A percentile compares a stretch with the other conserved stretches of the same genome.
Evolutionary conservation across 768 basidiomycete species (phyloP).

Genomic region (Gloeostereum incarnatum): DNA sequence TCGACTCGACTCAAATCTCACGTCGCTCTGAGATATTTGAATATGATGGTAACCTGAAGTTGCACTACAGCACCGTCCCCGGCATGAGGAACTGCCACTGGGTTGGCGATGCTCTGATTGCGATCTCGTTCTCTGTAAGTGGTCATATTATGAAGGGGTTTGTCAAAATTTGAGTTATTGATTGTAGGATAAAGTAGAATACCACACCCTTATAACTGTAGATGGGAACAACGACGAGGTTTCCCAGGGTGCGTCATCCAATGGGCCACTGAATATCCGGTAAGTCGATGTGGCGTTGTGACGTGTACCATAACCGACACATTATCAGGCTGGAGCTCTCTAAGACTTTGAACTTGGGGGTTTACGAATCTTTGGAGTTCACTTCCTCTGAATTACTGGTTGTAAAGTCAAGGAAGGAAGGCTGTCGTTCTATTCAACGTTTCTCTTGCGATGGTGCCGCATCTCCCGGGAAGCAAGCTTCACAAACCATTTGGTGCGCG

Average conservation of each 20-base stretch:
- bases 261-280: conserved; percentile 5
- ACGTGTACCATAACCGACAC: no score
- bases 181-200: conserved; percentile 29
- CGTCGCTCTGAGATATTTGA: conserved; percentile 25
- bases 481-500: neutral
- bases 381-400: neutral
- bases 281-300: no score
- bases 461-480: no score
- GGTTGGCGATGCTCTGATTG: conserved; percentile 28
- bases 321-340: neutral
- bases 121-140: conserved; percentile 28
- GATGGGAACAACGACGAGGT: conserved; percentile 25
- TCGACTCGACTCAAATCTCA: conserved; percentile 1
- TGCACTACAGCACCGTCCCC: conserved; percentile 14
- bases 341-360: neutral
- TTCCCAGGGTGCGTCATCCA: neutral
- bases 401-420: no score
- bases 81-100: conserved; percentile 24
- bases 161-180: neutral
- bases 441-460: no score
- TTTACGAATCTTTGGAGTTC: conserved; percentile 1
- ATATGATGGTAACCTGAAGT: conserved; percentile 20
- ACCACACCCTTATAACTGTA: conserved; percentile 22
- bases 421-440: no score
- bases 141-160: neutral